Evolutionary conservation across 768 basidiomycete species (phyloP), one percentile per base, ranked within the genome.

Genomic region (Naganishia kalamii): DNA sequence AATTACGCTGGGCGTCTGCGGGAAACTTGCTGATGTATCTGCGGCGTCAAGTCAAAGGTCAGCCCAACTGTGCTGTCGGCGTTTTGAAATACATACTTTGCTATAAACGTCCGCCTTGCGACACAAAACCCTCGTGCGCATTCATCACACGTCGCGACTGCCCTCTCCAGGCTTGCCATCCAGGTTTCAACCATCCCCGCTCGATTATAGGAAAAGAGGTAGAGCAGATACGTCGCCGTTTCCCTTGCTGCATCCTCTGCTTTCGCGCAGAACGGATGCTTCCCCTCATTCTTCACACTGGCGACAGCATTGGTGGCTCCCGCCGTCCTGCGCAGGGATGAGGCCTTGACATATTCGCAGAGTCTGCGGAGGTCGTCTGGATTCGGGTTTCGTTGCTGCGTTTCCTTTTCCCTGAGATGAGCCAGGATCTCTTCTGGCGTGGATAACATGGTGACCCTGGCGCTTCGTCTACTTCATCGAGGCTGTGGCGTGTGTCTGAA

Each of bases 11-110:
- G 40, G 83, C 77, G 21, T 80, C 73, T 0, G 81, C 80, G 0
- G 80, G 70, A 74, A 87, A 91, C 2, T 85, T 85, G 15, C 84
- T 85, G 70, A 92, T 86, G 75, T 88, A 92, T 62, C 90, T 92
- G 33, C 65, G 35, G 67, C 54, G 30, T 64, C 40, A 54, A 40
- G 51, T 17, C 27, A 66, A 33, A 49, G 21, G 44, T 49, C 21
- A 40, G 23, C 23, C 27, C 21, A 7, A 52, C 35, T 25, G 19
- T 3, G 21, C 4, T 23, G 17, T 27, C 27, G 11, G 25, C 52
- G 6, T 52, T 0, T 15, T 15, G 54, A 32, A 21, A 13, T 12
- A 85, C 90, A 79, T 75, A 94, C 92, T 87, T 88, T 33, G 81
- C 80, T 65, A 83, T 82, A 25, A 89, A 88, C 29, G 78, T 80